Evolutionary conservation across 179 eudicot genomes (phyloP).

Genomic region (Actinidia arguta): DNA sequence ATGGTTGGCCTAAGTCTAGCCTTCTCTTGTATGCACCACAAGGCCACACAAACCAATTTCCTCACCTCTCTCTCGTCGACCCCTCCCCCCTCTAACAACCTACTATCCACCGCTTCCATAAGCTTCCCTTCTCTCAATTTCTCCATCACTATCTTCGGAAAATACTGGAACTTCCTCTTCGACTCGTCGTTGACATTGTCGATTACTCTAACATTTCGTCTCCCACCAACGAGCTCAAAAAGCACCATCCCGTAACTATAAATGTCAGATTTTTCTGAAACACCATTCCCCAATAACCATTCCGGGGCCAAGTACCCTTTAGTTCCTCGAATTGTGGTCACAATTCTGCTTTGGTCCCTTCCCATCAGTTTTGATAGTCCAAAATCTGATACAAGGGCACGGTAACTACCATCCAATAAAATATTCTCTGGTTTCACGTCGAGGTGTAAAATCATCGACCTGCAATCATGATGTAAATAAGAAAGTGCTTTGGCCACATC

Average conservation of each 20-base stretch:
- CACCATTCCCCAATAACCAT: conserved; percentile 69
- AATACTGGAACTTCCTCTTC: conserved; percentile 50
- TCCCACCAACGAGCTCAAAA: conserved; percentile 79
- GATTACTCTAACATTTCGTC: conserved; percentile 45
- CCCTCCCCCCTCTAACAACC: conserved; percentile 43
- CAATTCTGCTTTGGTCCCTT: conserved; percentile 61
- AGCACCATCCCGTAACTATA: conserved; percentile 84
- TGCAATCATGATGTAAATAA: conserved; percentile 81
- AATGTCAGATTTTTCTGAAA: conserved; percentile 78
- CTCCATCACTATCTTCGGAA: conserved; percentile 67
- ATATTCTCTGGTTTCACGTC: conserved; percentile 91
- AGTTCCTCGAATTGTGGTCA: conserved; percentile 75
- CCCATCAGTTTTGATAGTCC: conserved; percentile 81
- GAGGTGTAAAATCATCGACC: conserved; percentile 72
- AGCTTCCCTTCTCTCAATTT: conserved; percentile 56
- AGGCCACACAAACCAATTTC: conserved; percentile 58
- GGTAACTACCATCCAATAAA: conserved; percentile 57
- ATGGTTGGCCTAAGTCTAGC: conserved; percentile 73
- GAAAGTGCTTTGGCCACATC: conserved; percentile 84
- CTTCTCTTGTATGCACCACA: conserved; percentile 91
- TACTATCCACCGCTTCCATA: conserved; percentile 67
- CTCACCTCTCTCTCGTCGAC: conserved; percentile 60
- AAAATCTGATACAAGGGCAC: conserved; percentile 74
- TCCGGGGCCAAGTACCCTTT: conserved; percentile 90
- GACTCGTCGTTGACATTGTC: conserved; percentile 36